Conservation (phyloP, 331 rosid species). For the Malus hybrid region DNA sequence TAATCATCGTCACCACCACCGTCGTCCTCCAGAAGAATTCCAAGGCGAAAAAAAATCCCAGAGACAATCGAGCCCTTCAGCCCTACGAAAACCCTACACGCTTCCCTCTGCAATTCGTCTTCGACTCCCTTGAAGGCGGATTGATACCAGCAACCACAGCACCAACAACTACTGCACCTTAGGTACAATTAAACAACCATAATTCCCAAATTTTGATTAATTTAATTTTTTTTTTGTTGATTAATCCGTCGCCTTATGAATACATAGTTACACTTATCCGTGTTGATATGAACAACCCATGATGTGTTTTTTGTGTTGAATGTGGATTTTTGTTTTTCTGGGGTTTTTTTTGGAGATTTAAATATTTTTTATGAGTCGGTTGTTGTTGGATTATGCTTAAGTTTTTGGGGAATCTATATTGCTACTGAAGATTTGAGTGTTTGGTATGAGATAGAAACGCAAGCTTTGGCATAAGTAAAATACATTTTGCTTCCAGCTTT, state of each 20-base stretch:
- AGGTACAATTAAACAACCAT: constrained; percentile 32
- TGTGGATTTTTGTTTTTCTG: neutral
- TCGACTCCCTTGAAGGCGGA: constrained; percentile 43
- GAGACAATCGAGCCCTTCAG: neutral
- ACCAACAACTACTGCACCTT: constrained; percentile 10
- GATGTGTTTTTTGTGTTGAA: neutral
- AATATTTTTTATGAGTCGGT: neutral
- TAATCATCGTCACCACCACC: neutral
- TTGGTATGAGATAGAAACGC: neutral
- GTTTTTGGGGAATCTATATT: neutral
- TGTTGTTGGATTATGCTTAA: neutral
- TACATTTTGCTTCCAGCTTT: neutral
- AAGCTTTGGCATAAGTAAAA: neutral
- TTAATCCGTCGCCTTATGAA: neutral
- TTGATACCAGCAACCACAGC: constrained; percentile 21
- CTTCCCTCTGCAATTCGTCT: constrained; percentile 15
- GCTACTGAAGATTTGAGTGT: neutral
- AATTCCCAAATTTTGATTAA: neutral
- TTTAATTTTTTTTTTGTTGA: neutral
- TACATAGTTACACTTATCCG: neutral
- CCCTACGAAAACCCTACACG: neutral
- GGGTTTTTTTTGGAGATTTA: neutral
- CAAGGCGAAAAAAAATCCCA: neutral
- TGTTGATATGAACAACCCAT: neutral
- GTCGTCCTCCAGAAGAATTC: neutral